phyloP scores from a whole-genome alignment of 2,329 filamentous ascomycete species.

The Diaporthe vexans region DNA sequence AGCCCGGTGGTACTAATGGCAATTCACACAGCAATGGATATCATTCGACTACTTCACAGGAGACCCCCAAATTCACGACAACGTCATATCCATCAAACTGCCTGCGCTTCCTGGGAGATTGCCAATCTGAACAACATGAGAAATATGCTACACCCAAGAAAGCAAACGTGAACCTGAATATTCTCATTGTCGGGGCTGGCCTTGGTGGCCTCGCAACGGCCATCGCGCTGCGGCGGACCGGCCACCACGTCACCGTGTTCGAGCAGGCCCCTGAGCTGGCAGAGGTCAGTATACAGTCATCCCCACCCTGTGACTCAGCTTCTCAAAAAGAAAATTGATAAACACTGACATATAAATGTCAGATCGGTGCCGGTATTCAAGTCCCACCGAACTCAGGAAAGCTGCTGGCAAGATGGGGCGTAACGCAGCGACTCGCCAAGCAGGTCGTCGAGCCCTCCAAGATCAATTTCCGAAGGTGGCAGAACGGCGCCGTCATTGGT shows the following conservation, averaged over 20 bases:
- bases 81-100: slow-evolving; percentile 41
- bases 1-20: not conserved
- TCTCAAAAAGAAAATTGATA: too few species aligned
- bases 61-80: slow-evolving; percentile 15
- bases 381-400: slow-evolving; percentile 54
- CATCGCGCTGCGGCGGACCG: slow-evolving; percentile 52
- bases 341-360: too few species aligned
- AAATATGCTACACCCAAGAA: not conserved
- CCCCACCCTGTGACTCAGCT: accelerated
- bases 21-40: not conserved
- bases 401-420: slow-evolving; percentile 51
- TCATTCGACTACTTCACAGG: not conserved
- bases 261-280: slow-evolving; percentile 55
- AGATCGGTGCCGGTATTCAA: slow-evolving; percentile 56
- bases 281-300: slow-evolving; percentile 50
- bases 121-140: not conserved
- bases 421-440: slow-evolving; percentile 47
- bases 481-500: slow-evolving; percentile 50
- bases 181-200: slow-evolving; percentile 28
- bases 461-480: slow-evolving; percentile 54
- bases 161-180: slow-evolving; percentile 40
- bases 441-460: slow-evolving; percentile 49
- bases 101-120: slow-evolving; percentile 17
- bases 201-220: slow-evolving; percentile 54
- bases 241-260: slow-evolving; percentile 55